phyloP scores from a whole-genome alignment of 1,284 basidiomycete species.

The Ceratobasidium sp. region DNA sequence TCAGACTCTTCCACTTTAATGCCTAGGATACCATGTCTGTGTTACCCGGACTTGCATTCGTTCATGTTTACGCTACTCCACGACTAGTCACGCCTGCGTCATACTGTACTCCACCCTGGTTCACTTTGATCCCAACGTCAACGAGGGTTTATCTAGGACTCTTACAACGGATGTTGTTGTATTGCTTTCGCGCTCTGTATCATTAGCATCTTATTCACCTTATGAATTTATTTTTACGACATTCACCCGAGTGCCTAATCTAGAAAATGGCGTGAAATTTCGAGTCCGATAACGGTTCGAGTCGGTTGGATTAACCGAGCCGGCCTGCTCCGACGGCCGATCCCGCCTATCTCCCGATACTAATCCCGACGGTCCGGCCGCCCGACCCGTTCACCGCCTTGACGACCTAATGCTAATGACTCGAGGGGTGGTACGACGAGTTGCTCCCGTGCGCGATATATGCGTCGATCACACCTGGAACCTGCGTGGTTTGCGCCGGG shows the following conservation, averaged over 20 bases:
- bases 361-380: not conserved
- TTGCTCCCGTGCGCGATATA: not conserved
- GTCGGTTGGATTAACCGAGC: not conserved
- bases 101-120: not conserved
- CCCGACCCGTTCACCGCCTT: not conserved
- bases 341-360: not conserved
- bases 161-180: slow-evolving; percentile 23
- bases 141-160: slow-evolving; percentile 27
- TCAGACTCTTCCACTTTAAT: slow-evolving; percentile 32
- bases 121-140: not conserved
- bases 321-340: slow-evolving; percentile 10
- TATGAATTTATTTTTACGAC: not conserved
- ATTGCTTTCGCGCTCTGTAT: slow-evolving; percentile 30
- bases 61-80: slow-evolving; percentile 10
- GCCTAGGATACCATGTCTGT: not conserved
- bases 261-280: not conserved
- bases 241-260: not conserved
- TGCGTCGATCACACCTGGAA: too few species aligned
- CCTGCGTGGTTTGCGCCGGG: too few species aligned
- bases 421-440: too few species aligned
- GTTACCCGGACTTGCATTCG: slow-evolving; percentile 14
- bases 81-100: slow-evolving; percentile 9
- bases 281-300: not conserved
- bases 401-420: not conserved
- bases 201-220: slow-evolving; percentile 22